Evolutionary conservation across 331 rosid species (phyloP), one percentile per base, ranked within the genome.

Genomic region (Malus hybrid): DNA sequence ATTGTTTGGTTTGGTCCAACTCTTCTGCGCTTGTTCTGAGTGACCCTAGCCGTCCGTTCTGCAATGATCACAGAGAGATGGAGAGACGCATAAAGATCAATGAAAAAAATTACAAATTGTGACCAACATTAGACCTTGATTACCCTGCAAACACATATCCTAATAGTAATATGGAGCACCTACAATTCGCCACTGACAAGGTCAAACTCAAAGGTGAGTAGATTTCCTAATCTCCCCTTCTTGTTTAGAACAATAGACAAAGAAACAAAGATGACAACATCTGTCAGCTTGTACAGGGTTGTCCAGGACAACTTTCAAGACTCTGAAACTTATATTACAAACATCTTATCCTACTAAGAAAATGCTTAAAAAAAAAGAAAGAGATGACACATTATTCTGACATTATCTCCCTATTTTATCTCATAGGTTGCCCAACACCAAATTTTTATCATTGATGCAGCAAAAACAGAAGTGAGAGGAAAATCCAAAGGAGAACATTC

Each of bases 21-120:
- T 82, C 92, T 87, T 78, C 87, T 86, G 52, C 85, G 88, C 80
- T 87, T 88, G 84, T 62, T 76, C 82, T 69, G 73, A 79, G 78
- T 39, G 65, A 69, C 69, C 85, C 86, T 74, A 42, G 14, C 44
- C 44, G 16, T 69, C 73, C 42, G 83, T 22, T 89, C 98, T 88
- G 88, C 86, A 78, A 81, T 34, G 59, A 78, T 62, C 85, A 83
- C 12, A 72, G 46, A 65, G 65, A 63, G 6, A 60, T 55, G 48
- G 76, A 44, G 67, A 69, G 11, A 62, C 6, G 12, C 22, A 72
- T 22, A 55, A 29, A 66, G 44, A 56, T 29, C 6, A 42, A 64
- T 8, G 27, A 34, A 54, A 27, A 63, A 14, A 22, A 16, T 19
- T 34, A 13, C 22, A 33, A 15, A 28, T 74, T 32, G 48, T 24